These are phyloP conservation scores for Ulota crispa DNA, from an alignment of 225 moss, liverwort and hornwort species.

Conservation along the genomic window DNA sequence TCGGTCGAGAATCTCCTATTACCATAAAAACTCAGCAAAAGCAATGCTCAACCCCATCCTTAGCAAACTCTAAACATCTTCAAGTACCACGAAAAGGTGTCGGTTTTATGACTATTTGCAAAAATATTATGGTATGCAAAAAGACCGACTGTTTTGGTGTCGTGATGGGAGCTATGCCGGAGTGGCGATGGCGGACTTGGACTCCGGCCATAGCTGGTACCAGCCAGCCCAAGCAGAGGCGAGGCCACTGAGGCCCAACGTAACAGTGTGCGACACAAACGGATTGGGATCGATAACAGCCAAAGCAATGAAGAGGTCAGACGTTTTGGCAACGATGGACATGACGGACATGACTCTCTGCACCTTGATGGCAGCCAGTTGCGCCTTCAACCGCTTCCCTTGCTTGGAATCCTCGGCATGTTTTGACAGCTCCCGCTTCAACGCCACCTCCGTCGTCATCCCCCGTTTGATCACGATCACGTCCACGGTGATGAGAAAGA, in stretches of 20 bases:
- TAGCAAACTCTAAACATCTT: background rate
- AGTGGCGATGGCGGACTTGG: background rate
- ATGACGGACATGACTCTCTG: slow-evolving; percentile 64
- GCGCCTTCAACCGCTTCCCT: slow-evolving; percentile 48
- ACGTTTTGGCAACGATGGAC: slow-evolving; percentile 60
- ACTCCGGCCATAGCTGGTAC: slow-evolving; percentile 78
- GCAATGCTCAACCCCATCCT: background rate
- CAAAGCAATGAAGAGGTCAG: slow-evolving; percentile 77
- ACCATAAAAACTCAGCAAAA: background rate
- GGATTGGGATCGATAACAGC: slow-evolving; percentile 79
- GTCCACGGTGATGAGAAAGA: slow-evolving; percentile 67
- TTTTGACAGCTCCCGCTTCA: background rate
- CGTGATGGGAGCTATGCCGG: background rate
- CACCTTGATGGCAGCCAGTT: slow-evolving; percentile 55
- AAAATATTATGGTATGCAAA: background rate
- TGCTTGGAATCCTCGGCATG: slow-evolving; percentile 23
- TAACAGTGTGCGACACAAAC: slow-evolving; percentile 73
- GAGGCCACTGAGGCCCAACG: slow-evolving; percentile 79
- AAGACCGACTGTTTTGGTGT: background rate
- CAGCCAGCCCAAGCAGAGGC: slow-evolving; percentile 94
- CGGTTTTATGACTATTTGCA: background rate
- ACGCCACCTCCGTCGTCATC: slow-evolving; percentile 40
- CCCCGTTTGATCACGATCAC: slow-evolving; percentile 71
- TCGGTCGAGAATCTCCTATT: background rate
- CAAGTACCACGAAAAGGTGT: background rate